These are phyloP conservation scores for Dryas octopetala DNA, from an alignment of 306 rosid species.

Conservation along the genomic window DNA sequence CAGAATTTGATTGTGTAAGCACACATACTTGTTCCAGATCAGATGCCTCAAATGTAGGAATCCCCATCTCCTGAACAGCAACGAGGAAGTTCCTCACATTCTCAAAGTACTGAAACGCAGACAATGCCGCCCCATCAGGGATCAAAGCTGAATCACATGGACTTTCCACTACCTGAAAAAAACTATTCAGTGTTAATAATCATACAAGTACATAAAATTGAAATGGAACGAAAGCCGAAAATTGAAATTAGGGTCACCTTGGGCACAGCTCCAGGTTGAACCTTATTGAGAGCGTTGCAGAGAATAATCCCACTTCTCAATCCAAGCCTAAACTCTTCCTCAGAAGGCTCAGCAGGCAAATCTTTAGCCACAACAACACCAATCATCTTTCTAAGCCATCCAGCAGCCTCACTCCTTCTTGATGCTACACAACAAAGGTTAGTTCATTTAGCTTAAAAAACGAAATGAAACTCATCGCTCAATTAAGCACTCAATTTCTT, in stretches of 20 bases:
- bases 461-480: neutral
- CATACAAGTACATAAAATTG: neutral
- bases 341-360: slow-evolving; percentile 95
- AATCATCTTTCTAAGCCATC: slow-evolving; percentile 91
- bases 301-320: slow-evolving; percentile 92
- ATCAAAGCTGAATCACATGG: slow-evolving; percentile 72
- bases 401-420: slow-evolving; percentile 91
- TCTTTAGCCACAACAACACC: slow-evolving; percentile 98
- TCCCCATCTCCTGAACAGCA: slow-evolving; percentile 74
- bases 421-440: slow-evolving; percentile 49
- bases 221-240: neutral
- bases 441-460: neutral
- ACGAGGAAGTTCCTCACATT: slow-evolving; percentile 87
- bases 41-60: slow-evolving; percentile 90
- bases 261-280: slow-evolving; percentile 79
- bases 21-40: slow-evolving; percentile 92
- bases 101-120: slow-evolving; percentile 94
- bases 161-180: slow-evolving; percentile 83
- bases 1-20: neutral
- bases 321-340: slow-evolving; percentile 95
- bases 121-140: slow-evolving; percentile 88
- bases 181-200: neutral
- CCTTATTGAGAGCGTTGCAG: slow-evolving; percentile 80
- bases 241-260: slow-evolving; percentile 51
- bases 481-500: neutral